phyloP scores from a whole-genome alignment of 257 asterid species.

The Eucommia ulmoides region DNA sequence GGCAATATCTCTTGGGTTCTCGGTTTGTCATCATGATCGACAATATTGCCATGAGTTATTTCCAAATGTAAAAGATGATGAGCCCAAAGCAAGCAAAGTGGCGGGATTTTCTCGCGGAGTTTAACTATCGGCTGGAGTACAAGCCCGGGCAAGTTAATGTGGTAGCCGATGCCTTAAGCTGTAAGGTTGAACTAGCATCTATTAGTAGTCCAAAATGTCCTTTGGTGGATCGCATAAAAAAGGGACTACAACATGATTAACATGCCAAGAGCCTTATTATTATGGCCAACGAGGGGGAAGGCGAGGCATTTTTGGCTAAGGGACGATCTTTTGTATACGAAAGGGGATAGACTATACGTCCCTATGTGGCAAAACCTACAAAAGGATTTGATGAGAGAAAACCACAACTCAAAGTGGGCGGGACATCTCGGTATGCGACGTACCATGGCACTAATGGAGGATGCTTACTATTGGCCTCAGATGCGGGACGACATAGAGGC shows the following conservation, averaged over 20 bases:
- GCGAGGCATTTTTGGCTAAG: not conserved
- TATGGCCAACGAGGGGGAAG: not conserved
- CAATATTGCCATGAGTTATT: conserved; percentile 1
- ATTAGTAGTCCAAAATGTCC: not conserved
- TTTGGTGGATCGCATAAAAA: not conserved
- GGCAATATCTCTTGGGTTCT: not conserved
- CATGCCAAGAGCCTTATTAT: not conserved
- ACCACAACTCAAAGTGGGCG: not conserved
- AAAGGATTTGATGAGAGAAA: not conserved
- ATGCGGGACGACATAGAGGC: not conserved
- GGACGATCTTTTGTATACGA: not conserved
- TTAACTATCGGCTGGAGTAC: conserved; percentile 9
- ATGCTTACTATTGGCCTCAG: not conserved
- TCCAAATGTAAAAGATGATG: conserved; percentile 4
- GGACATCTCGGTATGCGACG: not conserved
- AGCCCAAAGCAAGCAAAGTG: conserved; percentile 5
- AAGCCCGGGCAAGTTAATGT: not conserved
- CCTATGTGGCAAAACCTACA: not conserved
- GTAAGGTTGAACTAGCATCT: not conserved
- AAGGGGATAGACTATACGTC: not conserved
- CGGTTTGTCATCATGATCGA: not conserved
- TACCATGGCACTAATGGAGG: not conserved
- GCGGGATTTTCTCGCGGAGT: conserved; percentile 7
- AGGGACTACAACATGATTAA: not conserved
- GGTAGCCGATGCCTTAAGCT: conserved; percentile 2